Conservation (phyloP, 805 yeast species). For the Hanseniaspora taiwanica region DNA sequence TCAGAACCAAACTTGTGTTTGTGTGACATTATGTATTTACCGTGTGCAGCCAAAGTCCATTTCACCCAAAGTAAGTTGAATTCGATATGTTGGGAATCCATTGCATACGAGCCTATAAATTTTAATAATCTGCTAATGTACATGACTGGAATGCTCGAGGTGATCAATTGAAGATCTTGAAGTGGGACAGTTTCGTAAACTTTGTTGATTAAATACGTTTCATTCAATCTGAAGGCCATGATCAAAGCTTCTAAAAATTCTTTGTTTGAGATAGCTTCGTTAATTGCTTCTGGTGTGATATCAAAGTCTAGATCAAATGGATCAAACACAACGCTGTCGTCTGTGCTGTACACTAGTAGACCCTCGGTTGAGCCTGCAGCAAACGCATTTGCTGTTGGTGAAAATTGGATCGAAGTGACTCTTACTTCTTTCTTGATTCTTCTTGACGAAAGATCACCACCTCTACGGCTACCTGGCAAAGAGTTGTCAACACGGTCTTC, state of each 20-base stretch:
- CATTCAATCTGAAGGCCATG: constrained; percentile 91
- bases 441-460: constrained; percentile 68
- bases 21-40: constrained; percentile 52
- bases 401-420: constrained; percentile 63
- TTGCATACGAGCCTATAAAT: constrained; percentile 55
- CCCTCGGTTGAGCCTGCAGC: constrained; percentile 97
- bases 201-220: constrained; percentile 52
- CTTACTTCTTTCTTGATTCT: constrained; percentile 70
- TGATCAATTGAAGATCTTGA: constrained; percentile 54
- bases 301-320: constrained; percentile 92
- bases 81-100: constrained; percentile 73
- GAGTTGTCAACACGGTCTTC: constrained; percentile 67
- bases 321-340: constrained; percentile 65
- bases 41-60: constrained; percentile 56
- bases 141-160: constrained; percentile 60
- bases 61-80: constrained; percentile 75
- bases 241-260: constrained; percentile 64
- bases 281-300: constrained; percentile 68
- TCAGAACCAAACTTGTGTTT: constrained; percentile 51
- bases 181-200: constrained; percentile 64
- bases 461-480: constrained; percentile 77
- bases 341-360: constrained; percentile 65
- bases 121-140: constrained; percentile 55
- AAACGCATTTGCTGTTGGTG: constrained; percentile 83
- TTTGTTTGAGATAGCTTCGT: constrained; percentile 42